phyloP scores from a whole-genome alignment of 805 yeast species.

The Yamadazyma insecticola region DNA sequence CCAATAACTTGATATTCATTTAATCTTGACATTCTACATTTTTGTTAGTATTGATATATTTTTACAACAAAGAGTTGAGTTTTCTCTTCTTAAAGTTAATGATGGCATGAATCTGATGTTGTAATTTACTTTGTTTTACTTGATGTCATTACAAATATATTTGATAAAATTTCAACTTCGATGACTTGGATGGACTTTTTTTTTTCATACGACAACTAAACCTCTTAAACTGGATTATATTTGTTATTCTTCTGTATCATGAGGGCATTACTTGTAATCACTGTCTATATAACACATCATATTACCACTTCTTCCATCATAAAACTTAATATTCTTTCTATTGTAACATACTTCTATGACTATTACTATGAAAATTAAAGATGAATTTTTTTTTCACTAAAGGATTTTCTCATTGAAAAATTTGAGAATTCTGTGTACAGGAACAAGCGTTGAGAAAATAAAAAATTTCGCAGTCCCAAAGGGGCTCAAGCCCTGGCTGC shows the following conservation, averaged over 20 bases:
- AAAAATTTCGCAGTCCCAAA: no score
- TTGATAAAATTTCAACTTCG: no score
- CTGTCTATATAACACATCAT: no score
- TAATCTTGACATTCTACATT: slow-evolving; percentile 74
- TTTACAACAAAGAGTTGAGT: no score
- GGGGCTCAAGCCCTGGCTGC: slow-evolving; percentile 6
- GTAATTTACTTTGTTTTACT: no score
- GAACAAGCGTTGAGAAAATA: no score
- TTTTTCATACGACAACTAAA: not conserved
- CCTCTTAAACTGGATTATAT: not conserved
- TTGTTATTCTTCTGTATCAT: not conserved
- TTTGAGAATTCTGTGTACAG: not conserved
- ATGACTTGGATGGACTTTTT: no score
- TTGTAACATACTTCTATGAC: slow-evolving; percentile 9
- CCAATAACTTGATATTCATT: slow-evolving; percentile 99
- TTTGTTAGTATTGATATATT: slow-evolving; percentile 26
- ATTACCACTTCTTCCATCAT: not conserved
- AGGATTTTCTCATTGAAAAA: slow-evolving; percentile 3
- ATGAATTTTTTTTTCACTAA: slow-evolving; percentile 9
- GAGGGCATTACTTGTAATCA: not conserved
- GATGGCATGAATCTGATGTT: no score
- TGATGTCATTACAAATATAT: no score
- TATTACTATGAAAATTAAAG: slow-evolving; percentile 10
- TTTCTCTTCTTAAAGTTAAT: no score
- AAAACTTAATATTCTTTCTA: not conserved